phyloP scores from a whole-genome alignment of 2,329 filamentous ascomycete species.

The Elsinoe ampelina region DNA sequence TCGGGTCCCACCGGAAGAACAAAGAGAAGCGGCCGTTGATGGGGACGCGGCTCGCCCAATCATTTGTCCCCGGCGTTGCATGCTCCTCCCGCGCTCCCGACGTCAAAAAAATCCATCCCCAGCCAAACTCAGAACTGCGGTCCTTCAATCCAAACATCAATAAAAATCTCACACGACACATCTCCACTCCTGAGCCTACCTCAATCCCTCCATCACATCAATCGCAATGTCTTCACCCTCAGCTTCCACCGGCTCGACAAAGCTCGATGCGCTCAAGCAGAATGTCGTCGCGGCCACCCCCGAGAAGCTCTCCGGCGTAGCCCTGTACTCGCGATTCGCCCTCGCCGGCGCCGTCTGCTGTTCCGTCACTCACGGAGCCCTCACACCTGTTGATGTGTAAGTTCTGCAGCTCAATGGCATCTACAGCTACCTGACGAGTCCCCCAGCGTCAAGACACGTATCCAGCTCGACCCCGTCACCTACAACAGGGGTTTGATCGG shows the following conservation, averaged over 20 bases:
- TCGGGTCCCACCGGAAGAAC: slow-evolving; percentile 2
- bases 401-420: slow-evolving; percentile 35
- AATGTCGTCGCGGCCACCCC: slow-evolving; percentile 37
- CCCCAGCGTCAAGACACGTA: slow-evolving; percentile 74
- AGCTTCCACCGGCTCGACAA: slow-evolving; percentile 41
- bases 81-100: slow-evolving; percentile 3
- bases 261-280: slow-evolving; percentile 46
- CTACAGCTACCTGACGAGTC: neutral
- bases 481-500: slow-evolving; percentile 85
- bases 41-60: slow-evolving; percentile 5
- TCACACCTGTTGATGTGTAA: slow-evolving; percentile 99
- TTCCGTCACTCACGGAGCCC: slow-evolving; percentile 90
- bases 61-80: neutral
- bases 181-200: slow-evolving; percentile 8
- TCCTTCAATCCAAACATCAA: slow-evolving; percentile 5
- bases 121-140: slow-evolving; percentile 9
- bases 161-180: neutral
- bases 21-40: neutral
- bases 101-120: slow-evolving; percentile 13
- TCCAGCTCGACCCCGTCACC: slow-evolving; percentile 81
- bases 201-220: slow-evolving; percentile 10
- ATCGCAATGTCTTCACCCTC: slow-evolving; percentile 26
- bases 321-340: slow-evolving; percentile 91
- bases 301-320: slow-evolving; percentile 52
- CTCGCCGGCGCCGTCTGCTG: slow-evolving; percentile 97